Base-by-base conservation (phyloP, 2,329 filamentous ascomycete genomes). In the Thelonectria blattea region DNA sequence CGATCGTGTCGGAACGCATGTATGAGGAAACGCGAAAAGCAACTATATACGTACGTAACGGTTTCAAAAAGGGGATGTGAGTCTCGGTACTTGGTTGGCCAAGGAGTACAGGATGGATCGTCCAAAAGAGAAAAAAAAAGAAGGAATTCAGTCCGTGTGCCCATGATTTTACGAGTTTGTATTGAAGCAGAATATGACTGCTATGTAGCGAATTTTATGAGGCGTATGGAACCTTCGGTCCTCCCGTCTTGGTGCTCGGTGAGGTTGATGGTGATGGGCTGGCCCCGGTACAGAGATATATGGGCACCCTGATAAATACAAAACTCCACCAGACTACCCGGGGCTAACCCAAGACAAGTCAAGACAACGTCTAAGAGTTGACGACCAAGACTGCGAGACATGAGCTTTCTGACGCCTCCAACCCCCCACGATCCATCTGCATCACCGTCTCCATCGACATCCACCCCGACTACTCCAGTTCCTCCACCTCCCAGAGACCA, bases 331-430 rank as follows among this genome's bases (percentile, higher is more conserved):
- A 42, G 45, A 18, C 47, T 54, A 63, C 57, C 55, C 50, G 48
- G 52, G 63, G 55, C 68, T 70, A 70, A 60, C 64, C 68, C 68
- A 68, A 69, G 69, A 67, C 56, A 69, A 70, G 65, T 47, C 53
- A 69, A 66, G 62, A 69, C 61, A 63, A 67, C 61, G 60, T 66
- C 61, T 59, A 65, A 59, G 27, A 30, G 8, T 30, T 55, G 68
- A 62, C 49, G 49, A 57, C 65, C 65, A 64, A 55, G 53, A 66
- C 52, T 60, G 64, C 68, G 55, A 68, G 70, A 73, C 63, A 74
- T 74, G 72, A 75, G 67, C 72, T 73, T 75, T 71, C 70, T 65
- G 63, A 62, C 71, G 62, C 68, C 71, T 63, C 67, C 63, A 57
- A 68, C 24, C 56, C 58, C 65, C 60, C 67, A 68, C 64, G 68